Conservation (phyloP, 2,329 filamentous ascomycete species). For the Taxawa tesnikishii region DNA sequence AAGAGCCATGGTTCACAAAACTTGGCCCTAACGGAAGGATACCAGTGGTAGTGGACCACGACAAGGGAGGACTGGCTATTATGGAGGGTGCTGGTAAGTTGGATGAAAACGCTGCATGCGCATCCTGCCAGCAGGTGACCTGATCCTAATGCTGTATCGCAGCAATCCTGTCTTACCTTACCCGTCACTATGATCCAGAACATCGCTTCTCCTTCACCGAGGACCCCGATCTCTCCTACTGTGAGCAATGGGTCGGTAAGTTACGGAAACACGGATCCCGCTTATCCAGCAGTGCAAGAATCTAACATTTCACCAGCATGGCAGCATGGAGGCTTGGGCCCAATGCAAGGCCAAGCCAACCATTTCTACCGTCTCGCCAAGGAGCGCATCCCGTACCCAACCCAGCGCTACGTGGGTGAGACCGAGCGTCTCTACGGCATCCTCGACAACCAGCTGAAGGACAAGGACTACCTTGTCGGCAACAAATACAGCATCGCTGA, state of each 20-base stretch:
- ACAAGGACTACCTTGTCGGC: conserved; percentile 31
- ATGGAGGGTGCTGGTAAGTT: conserved; percentile 27
- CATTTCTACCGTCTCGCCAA: conserved; percentile 28
- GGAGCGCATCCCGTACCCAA: conserved; percentile 31
- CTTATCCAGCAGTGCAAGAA: too few species aligned
- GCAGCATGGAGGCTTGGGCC: conserved; percentile 33
- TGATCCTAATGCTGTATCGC: conserved; percentile 1
- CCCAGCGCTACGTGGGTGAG: conserved; percentile 31
- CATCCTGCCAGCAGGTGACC: too few species aligned
- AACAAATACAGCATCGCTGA: conserved; percentile 35
- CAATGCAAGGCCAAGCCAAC: conserved; percentile 26
- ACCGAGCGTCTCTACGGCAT: conserved; percentile 34
- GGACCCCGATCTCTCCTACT: conserved; percentile 30
- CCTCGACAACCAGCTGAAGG: conserved; percentile 28
- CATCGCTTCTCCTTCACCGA: conserved; percentile 35
- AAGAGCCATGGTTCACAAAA: conserved; percentile 54
- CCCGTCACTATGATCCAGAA: conserved; percentile 33
- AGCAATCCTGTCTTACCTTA: conserved; percentile 32
- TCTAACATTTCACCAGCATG: too few species aligned
- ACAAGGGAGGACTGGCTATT: conserved; percentile 44
- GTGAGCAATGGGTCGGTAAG: conserved; percentile 41
- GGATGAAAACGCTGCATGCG: too few species aligned
- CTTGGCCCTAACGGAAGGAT: conserved; percentile 54
- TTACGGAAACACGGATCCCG: conserved; percentile 8
- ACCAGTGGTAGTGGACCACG: conserved; percentile 54